Percentiles rank a stretch among this genome's conserved stretches.
These are phyloP conservation scores for Melaleuca quinquenervia DNA, from an alignment of 345 rosid genomes.

Conservation along the genomic window DNA sequence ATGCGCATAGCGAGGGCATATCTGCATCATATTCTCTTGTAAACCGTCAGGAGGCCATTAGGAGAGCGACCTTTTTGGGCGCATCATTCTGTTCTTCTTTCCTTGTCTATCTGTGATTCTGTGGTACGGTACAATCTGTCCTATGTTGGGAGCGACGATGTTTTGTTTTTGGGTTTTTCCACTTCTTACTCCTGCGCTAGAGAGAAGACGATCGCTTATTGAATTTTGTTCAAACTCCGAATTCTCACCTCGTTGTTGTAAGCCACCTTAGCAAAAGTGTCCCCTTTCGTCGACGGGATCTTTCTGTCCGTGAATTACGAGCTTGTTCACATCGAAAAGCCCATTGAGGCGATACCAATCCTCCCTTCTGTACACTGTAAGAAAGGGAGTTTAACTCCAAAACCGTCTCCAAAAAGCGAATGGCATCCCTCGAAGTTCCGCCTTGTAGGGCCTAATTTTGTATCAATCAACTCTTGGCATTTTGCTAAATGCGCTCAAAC, in stretches of 20 bases:
- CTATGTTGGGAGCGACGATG: not conserved
- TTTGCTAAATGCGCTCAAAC: not conserved
- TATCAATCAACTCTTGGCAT: not conserved
- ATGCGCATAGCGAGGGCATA: not conserved
- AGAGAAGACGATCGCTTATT: not conserved
- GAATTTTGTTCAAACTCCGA: not conserved
- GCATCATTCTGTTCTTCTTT: not conserved
- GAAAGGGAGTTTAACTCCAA: not conserved
- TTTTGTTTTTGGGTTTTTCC: not conserved
- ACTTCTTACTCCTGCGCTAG: not conserved
- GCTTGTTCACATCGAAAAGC: not conserved
- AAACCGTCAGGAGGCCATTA: not conserved
- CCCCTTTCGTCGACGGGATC: not conserved
- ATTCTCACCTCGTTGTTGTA: not conserved
- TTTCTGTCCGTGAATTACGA: not conserved
- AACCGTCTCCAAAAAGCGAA: not conserved
- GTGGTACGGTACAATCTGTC: not conserved
- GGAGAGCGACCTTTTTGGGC: not conserved
- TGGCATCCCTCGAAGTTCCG: not conserved
- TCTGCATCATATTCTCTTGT: not conserved
- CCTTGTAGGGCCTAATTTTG: not conserved
- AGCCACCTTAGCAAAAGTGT: not conserved
- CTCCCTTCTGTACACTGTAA: not conserved
- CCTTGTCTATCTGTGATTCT: not conserved
- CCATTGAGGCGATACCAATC: not conserved